Evolutionary conservation across 306 rosid species (phyloP).

Genomic region (Vachellia collinsii): DNA sequence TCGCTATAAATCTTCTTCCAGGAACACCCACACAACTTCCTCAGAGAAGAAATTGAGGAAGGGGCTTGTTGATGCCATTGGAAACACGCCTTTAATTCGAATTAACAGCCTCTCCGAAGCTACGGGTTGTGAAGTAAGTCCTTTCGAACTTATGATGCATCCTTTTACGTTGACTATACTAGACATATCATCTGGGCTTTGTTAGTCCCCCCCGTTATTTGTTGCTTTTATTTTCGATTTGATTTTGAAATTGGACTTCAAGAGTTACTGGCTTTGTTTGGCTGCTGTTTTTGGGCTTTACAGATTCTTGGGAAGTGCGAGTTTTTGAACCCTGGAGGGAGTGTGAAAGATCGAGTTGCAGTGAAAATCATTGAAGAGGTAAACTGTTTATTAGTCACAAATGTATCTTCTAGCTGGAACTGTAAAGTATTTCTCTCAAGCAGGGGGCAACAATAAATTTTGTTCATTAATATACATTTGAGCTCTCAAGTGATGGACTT

Average conservation of each 20-base stretch:
- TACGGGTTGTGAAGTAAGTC: constrained; percentile 78
- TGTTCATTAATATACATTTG: background rate
- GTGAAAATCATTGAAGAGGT: constrained; percentile 88
- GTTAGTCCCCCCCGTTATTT: background rate
- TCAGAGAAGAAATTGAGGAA: constrained; percentile 37
- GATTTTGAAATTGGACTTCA: background rate
- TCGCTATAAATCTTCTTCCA: constrained; percentile 41
- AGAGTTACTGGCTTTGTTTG: background rate
- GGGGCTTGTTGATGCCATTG: constrained; percentile 78
- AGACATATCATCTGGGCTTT: constrained; percentile 9
- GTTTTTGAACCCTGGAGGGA: constrained; percentile 95
- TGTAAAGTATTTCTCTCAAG: background rate
- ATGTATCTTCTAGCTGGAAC: background rate
- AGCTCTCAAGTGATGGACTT: background rate
- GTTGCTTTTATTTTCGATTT: background rate
- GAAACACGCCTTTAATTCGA: constrained; percentile 88
- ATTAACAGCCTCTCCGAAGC: constrained; percentile 90
- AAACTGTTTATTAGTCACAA: background rate
- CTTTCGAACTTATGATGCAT: background rate
- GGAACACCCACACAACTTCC: constrained; percentile 11
- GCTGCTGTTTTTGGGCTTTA: constrained; percentile 15
- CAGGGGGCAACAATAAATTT: background rate
- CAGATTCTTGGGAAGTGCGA: constrained; percentile 94
- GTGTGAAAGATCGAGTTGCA: constrained; percentile 95
- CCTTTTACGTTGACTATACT: background rate